Evolutionary conservation across 176 grass and related monocot species (phyloP).

Genomic region (Typha latifolia): DNA sequence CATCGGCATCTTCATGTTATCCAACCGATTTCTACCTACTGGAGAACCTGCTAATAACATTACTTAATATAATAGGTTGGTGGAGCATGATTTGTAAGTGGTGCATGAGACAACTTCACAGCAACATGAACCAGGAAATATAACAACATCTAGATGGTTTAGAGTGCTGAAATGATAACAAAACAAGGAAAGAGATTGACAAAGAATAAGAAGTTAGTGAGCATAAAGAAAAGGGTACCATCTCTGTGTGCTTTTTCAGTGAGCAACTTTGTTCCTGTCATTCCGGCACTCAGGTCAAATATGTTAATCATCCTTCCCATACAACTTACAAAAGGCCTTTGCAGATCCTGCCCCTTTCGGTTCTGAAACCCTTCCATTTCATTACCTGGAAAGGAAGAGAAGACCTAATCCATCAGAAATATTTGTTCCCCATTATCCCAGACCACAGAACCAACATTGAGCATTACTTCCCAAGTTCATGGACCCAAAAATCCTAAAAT

Average conservation of each 20-base stretch:
- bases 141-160: neutral
- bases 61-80: conserved; percentile 14
- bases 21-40: conserved; percentile 34
- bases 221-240: conserved; percentile 27
- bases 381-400: conserved; percentile 3
- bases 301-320: conserved; percentile 64
- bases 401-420: neutral
- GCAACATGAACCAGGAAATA: neutral
- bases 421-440: conserved; percentile 6
- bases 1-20: conserved; percentile 24
- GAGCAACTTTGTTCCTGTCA: conserved; percentile 62
- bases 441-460: neutral
- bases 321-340: conserved; percentile 45
- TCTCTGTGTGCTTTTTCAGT: conserved; percentile 70
- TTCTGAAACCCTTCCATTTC: conserved; percentile 50
- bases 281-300: conserved; percentile 52
- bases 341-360: conserved; percentile 41
- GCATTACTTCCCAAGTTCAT: conserved; percentile 13
- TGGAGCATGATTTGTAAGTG: neutral
- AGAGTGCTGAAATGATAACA: neutral
- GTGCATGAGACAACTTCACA: neutral
- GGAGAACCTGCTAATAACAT: conserved; percentile 32
- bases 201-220: neutral
- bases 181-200: neutral
- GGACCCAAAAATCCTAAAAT: conserved; percentile 7